Conservation (phyloP, 2,329 filamentous ascomycete species). For the Neopestalotiopsis sp. region DNA sequence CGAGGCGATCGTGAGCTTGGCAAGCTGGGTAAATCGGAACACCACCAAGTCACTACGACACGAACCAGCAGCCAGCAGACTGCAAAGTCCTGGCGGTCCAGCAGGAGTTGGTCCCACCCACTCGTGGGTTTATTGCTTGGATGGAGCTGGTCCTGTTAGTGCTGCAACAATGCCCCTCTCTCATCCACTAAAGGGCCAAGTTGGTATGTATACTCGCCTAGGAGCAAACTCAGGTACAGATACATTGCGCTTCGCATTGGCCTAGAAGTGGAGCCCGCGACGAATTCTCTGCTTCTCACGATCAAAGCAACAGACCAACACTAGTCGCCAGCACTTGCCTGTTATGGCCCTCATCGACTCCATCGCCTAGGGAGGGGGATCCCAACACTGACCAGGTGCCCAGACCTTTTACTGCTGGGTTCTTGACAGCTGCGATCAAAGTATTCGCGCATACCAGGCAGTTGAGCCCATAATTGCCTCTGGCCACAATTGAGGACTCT, state of each 20-base stretch:
- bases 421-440: background rate
- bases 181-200: background rate
- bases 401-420: background rate
- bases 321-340: constrained; percentile 19
- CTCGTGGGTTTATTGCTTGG: background rate
- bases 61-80: background rate
- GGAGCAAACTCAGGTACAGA: background rate
- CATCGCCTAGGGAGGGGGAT: background rate
- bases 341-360: background rate
- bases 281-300: background rate
- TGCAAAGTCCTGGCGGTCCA: background rate
- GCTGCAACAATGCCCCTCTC: background rate
- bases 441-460: background rate
- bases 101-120: background rate
- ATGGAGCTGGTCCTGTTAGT: background rate
- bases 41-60: background rate
- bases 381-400: background rate
- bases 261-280: background rate
- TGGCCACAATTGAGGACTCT: too few species aligned
- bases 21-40: background rate
- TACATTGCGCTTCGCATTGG: background rate
- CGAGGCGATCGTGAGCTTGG: background rate
- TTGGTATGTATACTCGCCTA: background rate
- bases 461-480: background rate
- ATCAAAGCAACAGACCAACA: constrained; percentile 1